These are phyloP conservation scores for Lactarius quietus DNA, from an alignment of 768 basidiomycete species.

Conservation along the genomic window DNA sequence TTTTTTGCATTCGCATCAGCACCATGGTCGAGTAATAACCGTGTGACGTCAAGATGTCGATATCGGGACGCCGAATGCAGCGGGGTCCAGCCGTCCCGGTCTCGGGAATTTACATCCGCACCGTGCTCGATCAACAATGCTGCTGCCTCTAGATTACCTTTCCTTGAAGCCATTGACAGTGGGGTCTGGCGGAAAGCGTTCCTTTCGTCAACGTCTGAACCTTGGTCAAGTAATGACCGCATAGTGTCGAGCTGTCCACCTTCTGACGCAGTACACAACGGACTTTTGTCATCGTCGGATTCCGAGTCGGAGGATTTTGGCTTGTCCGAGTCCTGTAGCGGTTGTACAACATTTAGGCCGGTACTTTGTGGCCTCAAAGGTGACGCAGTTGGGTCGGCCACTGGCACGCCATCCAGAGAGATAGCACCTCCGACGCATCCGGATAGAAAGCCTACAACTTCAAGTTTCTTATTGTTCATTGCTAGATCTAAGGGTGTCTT, in stretches of 20 bases:
- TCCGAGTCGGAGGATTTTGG: not conserved
- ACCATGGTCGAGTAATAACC: not conserved
- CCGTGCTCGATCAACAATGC: not conserved
- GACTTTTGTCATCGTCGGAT: not conserved
- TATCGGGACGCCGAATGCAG: not conserved
- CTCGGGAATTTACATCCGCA: not conserved
- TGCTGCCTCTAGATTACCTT: not conserved
- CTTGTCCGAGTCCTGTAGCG: not conserved
- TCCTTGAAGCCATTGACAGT: not conserved
- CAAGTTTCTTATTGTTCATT: not conserved
- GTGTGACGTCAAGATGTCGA: not conserved
- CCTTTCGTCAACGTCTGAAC: not conserved
- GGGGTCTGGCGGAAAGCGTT: not conserved
- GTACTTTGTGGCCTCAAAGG: not conserved
- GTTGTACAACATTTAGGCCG: not conserved
- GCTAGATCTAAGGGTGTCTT: not conserved
- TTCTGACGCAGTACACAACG: not conserved
- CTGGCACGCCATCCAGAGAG: not conserved
- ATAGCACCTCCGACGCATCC: not conserved
- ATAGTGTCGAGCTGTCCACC: not conserved
- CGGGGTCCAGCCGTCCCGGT: not conserved
- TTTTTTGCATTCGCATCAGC: not conserved
- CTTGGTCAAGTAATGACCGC: not conserved
- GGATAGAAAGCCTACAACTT: not conserved
- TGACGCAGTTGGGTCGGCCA: not conserved